phyloP scores from a whole-genome alignment of 371 early-diverging fungal species.

The Blastocladiella emersonii region DNA sequence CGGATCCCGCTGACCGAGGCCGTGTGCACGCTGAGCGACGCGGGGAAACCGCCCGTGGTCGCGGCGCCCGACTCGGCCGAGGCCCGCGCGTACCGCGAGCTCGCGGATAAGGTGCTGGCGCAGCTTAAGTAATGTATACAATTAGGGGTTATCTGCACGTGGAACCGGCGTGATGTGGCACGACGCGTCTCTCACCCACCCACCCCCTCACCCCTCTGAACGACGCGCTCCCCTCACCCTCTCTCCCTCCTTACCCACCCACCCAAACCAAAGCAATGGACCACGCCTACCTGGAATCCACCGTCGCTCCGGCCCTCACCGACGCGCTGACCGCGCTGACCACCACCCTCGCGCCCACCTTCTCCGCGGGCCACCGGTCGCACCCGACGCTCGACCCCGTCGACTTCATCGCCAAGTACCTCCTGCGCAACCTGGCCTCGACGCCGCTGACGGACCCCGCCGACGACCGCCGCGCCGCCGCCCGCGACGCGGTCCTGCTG shows the following conservation, averaged over 20 bases:
- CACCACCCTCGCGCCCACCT: background rate
- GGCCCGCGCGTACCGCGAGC: slow-evolving; percentile 41
- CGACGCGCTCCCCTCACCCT: no score
- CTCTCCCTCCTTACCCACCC: no score
- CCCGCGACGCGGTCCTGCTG: no score
- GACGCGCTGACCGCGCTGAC: slow-evolving; percentile 5
- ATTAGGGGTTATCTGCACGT: no score
- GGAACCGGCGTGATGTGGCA: no score
- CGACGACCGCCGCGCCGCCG: no score
- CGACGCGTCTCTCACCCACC: no score
- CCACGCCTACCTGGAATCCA: slow-evolving; percentile 6
- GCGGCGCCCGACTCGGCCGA: slow-evolving; percentile 46
- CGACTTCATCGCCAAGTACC: slow-evolving; percentile 5
- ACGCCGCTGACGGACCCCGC: no score
- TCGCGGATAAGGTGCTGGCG: slow-evolving; percentile 44
- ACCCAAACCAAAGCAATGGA: no score
- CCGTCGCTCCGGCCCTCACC: slow-evolving; percentile 4
- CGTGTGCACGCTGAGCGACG: slow-evolving; percentile 55
- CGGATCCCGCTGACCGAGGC: slow-evolving; percentile 65
- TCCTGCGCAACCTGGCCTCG: background rate
- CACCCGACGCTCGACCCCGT: slow-evolving; percentile 9
- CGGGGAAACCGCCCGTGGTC: slow-evolving; percentile 61
- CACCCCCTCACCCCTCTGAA: no score
- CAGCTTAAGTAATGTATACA: no score
- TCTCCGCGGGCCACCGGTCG: background rate